Percentiles rank a stretch among this genome's conserved stretches.
These are phyloP conservation scores for Hypoxylon sp. DNA, from an alignment of 2,329 filamentous ascomycete species.

Conservation along the genomic window DNA sequence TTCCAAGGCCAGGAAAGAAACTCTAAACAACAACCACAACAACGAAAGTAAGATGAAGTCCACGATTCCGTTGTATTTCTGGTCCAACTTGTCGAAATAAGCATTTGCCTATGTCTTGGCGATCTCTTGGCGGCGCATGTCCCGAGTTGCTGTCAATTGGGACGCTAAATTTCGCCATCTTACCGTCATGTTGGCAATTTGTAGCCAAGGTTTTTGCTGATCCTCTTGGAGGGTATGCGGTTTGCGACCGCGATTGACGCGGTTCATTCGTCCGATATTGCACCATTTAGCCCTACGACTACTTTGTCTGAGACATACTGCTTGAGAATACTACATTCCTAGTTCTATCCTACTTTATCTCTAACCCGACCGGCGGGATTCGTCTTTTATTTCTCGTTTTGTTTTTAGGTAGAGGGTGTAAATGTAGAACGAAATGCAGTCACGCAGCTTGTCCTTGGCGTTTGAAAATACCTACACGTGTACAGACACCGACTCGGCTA, in stretches of 20 bases:
- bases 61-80: slow-evolving; percentile 3
- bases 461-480: too few species aligned
- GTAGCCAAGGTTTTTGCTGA: slow-evolving; percentile 8
- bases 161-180: slow-evolving; percentile 32
- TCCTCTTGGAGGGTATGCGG: slow-evolving; percentile 6
- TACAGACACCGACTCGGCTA: too few species aligned
- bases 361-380: background rate
- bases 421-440: background rate
- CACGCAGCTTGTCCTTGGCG: background rate
- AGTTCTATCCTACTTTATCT: background rate
- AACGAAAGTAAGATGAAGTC: slow-evolving; percentile 10
- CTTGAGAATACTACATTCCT: slow-evolving; percentile 14
- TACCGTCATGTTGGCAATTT: slow-evolving; percentile 18
- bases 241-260: background rate
- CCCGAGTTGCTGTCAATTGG: slow-evolving; percentile 27
- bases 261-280: slow-evolving; percentile 15
- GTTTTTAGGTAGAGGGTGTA: background rate
- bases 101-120: slow-evolving; percentile 52
- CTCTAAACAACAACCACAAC: background rate
- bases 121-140: slow-evolving; percentile 49
- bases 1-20: background rate
- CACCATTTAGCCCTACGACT: slow-evolving; percentile 9
- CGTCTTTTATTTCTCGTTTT: background rate
- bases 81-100: slow-evolving; percentile 44
- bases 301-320: slow-evolving; percentile 4